Percentiles rank a stretch among this genome's conserved stretches.
Conservation (phyloP, 139 green algal species). For the Picochlorum sp. region DNA sequence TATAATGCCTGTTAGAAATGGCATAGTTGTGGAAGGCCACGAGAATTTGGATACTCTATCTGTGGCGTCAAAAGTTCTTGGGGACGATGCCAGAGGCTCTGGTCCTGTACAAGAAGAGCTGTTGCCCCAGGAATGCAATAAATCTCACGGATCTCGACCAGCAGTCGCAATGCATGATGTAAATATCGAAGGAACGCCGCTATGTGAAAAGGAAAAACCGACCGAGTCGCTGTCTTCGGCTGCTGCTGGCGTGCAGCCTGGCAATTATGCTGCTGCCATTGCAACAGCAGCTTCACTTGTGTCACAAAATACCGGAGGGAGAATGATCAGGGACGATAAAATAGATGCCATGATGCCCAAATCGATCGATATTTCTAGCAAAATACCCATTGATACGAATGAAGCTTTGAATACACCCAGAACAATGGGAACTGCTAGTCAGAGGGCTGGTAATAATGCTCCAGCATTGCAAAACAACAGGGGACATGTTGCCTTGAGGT, state of each 20-base stretch:
- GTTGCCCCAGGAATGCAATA: no score
- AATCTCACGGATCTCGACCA: no score
- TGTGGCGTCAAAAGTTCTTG: neutral
- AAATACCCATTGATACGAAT: slow-evolving; percentile 1
- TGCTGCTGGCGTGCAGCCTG: neutral
- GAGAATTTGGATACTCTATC: neutral
- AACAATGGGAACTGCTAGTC: neutral
- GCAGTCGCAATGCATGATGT: no score
- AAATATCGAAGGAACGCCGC: neutral
- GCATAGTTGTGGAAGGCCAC: neutral
- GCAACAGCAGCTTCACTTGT: neutral
- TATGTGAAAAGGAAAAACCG: neutral
- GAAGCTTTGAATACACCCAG: neutral
- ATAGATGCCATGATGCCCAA: neutral
- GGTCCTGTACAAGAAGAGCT: no score
- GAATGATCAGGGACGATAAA: neutral
- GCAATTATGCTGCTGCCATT: neutral
- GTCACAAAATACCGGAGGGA: neutral
- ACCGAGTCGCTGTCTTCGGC: neutral
- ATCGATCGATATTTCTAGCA: neutral
- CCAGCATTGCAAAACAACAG: no score
- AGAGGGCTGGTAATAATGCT: neutral
- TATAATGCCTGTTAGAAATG: neutral
- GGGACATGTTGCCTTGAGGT: no score
- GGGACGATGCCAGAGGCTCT: no score